These are phyloP conservation scores for Sporisorium exsertum DNA, from an alignment of 1,284 basidiomycete species.

Conservation along the genomic window DNA sequence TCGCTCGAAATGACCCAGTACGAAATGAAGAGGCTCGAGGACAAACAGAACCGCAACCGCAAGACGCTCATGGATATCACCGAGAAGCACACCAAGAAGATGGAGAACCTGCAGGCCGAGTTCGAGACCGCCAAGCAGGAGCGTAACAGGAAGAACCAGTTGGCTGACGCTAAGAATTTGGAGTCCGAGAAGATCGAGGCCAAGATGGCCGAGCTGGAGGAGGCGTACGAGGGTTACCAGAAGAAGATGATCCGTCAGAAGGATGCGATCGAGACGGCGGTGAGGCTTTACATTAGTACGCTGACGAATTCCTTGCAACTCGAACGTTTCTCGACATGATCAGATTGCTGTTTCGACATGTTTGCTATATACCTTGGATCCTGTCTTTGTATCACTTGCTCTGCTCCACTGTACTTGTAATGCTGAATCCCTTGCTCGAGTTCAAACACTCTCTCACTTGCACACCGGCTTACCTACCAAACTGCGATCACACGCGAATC, in stretches of 20 bases:
- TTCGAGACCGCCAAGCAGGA: slow-evolving; percentile 46
- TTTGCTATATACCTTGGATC: slow-evolving; percentile 19
- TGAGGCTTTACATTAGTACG: slow-evolving; percentile 43
- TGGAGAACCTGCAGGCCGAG: slow-evolving; percentile 46
- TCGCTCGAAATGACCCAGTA: slow-evolving; percentile 51
- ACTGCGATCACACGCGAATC: background rate
- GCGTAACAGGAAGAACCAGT: slow-evolving; percentile 29
- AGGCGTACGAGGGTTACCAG: slow-evolving; percentile 43
- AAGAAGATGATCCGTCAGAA: slow-evolving; percentile 49
- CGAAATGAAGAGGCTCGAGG: slow-evolving; percentile 50
- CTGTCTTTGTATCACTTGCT: background rate
- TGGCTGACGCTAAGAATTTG: slow-evolving; percentile 37
- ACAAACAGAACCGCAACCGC: slow-evolving; percentile 49
- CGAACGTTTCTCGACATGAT: slow-evolving; percentile 34
- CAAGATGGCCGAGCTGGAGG: slow-evolving; percentile 46
- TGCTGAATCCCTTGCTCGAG: background rate
- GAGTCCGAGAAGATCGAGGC: slow-evolving; percentile 53
- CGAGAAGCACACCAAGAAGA: slow-evolving; percentile 46
- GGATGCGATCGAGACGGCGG: slow-evolving; percentile 47
- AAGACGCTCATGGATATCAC: slow-evolving; percentile 51
- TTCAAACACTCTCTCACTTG: no score
- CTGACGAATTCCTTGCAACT: slow-evolving; percentile 42
- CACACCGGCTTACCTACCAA: no score
- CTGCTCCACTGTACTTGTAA: slow-evolving; percentile 20
- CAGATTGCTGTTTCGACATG: background rate